Percentiles rank a stretch among this genome's conserved stretches.
Conservation (phyloP, 2,329 filamentous ascomycete species). For the Xylogone sp. region DNA sequence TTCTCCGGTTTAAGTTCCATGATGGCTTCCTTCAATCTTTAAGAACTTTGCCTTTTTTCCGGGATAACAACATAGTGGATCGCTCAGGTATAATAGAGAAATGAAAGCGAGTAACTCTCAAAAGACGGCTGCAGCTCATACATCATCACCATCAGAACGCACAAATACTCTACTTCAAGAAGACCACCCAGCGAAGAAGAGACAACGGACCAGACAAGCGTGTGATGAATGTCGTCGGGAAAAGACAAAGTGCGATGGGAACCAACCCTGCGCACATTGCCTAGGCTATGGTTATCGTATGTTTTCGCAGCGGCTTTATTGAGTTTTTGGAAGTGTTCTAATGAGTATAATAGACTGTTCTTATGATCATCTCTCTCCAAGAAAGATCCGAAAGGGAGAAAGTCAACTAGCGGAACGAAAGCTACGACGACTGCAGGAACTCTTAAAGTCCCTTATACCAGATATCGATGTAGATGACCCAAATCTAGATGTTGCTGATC, state of each 20-base stretch:
- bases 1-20: too few relatives aligned
- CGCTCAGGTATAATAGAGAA: too few relatives aligned
- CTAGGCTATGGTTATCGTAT: neutral
- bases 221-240: neutral
- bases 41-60: too few relatives aligned
- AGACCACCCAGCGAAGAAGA: neutral
- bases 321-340: neutral
- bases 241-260: neutral
- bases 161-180: too few relatives aligned
- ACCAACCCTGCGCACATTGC: neutral
- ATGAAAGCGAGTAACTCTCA: neutral
- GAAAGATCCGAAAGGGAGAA: neutral
- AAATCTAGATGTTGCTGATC: slow-evolving; percentile 69
- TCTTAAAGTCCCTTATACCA: slow-evolving; percentile 57
- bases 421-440: slow-evolving; percentile 59
- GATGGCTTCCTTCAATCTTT: too few relatives aligned
- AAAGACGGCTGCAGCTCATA: neutral
- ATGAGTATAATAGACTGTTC: neutral
- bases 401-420: slow-evolving; percentile 19
- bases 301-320: neutral
- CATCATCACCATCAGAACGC: neutral
- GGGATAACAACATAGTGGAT: too few relatives aligned
- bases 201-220: neutral
- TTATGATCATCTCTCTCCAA: neutral
- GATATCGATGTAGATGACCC: slow-evolving; percentile 72